Conservation (phyloP, 2,329 filamentous ascomycete genomes). For the Rhinocladiella mackenziei region DNA sequence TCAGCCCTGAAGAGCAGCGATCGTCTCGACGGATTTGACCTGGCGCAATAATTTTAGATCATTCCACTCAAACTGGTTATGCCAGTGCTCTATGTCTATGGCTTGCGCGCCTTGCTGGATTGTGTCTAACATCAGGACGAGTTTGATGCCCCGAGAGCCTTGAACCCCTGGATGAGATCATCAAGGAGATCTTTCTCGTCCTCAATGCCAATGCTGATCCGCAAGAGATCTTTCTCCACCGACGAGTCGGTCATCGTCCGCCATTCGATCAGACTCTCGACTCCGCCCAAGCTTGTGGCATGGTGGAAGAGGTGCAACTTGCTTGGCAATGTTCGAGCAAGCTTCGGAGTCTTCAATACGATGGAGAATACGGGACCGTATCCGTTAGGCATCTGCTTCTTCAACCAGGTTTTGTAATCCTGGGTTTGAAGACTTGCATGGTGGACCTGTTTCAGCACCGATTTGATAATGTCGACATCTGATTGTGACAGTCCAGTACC, state of each 20-base stretch:
- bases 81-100: not conserved
- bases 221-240: constrained; percentile 68
- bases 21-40: constrained; percentile 6
- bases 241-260: constrained; percentile 75
- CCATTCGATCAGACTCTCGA: constrained; percentile 97
- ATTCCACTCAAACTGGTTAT: not conserved
- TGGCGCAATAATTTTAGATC: not conserved
- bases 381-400: constrained; percentile 83
- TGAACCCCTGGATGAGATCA: constrained; percentile 67
- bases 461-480: constrained; percentile 46
- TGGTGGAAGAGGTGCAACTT: constrained; percentile 84
- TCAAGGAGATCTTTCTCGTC: constrained; percentile 75
- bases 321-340: constrained; percentile 69
- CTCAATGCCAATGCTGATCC: constrained; percentile 85
- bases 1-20: constrained; percentile 1
- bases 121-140: no score
- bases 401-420: constrained; percentile 66
- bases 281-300: constrained; percentile 87
- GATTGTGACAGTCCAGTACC: constrained; percentile 38
- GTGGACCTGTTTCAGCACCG: constrained; percentile 58
- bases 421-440: constrained; percentile 77
- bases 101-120: no score
- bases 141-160: constrained; percentile 44
- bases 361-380: constrained; percentile 87
- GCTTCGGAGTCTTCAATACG: constrained; percentile 55